These are phyloP conservation scores for Exophiala viscosa DNA, from an alignment of 2,329 filamentous ascomycete species.

Conservation along the genomic window DNA sequence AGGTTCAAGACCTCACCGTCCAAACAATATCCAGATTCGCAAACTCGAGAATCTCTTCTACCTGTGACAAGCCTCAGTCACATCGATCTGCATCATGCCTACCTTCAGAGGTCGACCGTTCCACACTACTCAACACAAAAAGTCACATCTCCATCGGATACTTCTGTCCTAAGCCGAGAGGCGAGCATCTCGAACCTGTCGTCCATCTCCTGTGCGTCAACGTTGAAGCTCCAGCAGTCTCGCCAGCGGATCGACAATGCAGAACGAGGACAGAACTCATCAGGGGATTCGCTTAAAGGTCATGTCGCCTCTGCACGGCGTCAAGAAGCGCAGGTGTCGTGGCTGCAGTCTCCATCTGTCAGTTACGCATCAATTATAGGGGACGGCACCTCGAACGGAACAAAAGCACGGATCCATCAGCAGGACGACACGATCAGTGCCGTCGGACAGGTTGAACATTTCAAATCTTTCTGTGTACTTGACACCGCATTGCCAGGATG, in stretches of 20 bases:
- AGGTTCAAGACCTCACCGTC: slow-evolving; percentile 12
- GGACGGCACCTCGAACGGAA: not conserved
- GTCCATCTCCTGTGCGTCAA: slow-evolving; percentile 15
- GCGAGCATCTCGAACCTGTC: slow-evolving; percentile 22
- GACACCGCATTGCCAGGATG: slow-evolving; percentile 24
- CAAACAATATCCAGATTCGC: not conserved
- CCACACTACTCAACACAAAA: slow-evolving; percentile 10
- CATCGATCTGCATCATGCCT: slow-evolving; percentile 22
- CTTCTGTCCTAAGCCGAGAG: slow-evolving; percentile 17
- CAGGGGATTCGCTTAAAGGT: no score
- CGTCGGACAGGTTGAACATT: slow-evolving; percentile 27
- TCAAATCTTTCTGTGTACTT: slow-evolving; percentile 31
- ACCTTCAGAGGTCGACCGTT: slow-evolving; percentile 18
- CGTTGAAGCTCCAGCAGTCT: slow-evolving; percentile 20
- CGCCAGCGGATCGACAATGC: slow-evolving; percentile 5
- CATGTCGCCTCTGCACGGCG: not conserved
- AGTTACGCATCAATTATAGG: slow-evolving; percentile 9
- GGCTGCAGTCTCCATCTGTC: slow-evolving; percentile 17
- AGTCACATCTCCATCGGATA: slow-evolving; percentile 3
- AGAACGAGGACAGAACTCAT: not conserved
- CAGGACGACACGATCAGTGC: not conserved
- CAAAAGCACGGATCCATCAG: not conserved
- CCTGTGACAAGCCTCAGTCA: slow-evolving; percentile 24
- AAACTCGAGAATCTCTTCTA: slow-evolving; percentile 16
- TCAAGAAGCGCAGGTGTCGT: slow-evolving; percentile 20